Evolutionary conservation across 106 monocot genomes (phyloP), one percentile per base, ranked within the genome.

Genomic region (Acorus calamus): DNA sequence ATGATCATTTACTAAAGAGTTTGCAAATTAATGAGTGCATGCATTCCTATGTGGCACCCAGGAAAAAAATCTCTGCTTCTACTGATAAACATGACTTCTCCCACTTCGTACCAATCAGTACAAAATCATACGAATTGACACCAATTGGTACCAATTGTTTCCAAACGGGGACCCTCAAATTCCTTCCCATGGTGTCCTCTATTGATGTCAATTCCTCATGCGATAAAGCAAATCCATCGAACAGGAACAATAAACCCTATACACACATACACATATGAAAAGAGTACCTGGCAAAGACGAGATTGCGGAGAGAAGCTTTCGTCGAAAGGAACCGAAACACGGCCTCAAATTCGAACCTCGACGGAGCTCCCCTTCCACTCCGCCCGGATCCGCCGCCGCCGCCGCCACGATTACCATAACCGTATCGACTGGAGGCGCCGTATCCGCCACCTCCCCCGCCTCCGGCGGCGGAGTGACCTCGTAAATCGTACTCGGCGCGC

Each of bases 401-500:
- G 5, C 73, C 76, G 9, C 59, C n/a, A n/a, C n/a, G n/a, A n/a
- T n/a, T 42, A 5, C 73, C 69, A 48, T 61, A 52, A 0, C 68
- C 76, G 50, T 80, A 77, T 3, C 66, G 57, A n/a, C 47, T 42
- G 47, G 50, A 5, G 53, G 55, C 2, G 42, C 57, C 46, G 57
- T 51, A 6, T 74, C 65, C 13, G 4, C 28, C 48, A 8, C 57
- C 46, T 2, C 69, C 14, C 44, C 61, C 52, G 11, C 73, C 51
- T 14, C 50, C 57, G 51, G 12, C 51, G 47, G 64, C 44, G 0
- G 42, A 45, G 4, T 56, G 61, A 11, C 43, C 7, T 5, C 56
- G 44, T 45, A 67, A 60, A 44, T 92, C 92, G 66, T 85, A 92
- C 3, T 68, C 78, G 43, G 80, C 77, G 49, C 84, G 81, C 66